Evolutionary conservation across 148 eudicot species (phyloP).

Genomic region (Dysphania ambrosioides): DNA sequence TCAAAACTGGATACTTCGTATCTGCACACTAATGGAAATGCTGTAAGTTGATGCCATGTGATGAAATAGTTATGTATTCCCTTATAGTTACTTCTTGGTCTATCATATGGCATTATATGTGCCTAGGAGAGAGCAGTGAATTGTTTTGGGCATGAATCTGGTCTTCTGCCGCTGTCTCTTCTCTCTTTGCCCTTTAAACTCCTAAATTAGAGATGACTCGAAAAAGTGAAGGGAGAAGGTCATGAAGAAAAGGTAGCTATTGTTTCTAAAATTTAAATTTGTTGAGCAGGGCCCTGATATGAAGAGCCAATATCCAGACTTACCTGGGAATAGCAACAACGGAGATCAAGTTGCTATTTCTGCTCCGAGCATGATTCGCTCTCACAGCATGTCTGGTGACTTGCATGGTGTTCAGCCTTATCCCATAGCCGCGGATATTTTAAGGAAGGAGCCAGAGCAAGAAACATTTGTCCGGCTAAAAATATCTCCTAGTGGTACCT

Average conservation of each 20-base stretch:
- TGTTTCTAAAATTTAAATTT: conserved; percentile 2
- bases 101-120: background rate
- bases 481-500: conserved; percentile 75
- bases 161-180: background rate
- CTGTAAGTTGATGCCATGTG: conserved; percentile 46
- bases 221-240: background rate
- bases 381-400: conserved; percentile 95
- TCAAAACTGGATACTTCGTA: conserved; percentile 48
- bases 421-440: conserved; percentile 97
- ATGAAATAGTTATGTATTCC: background rate
- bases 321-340: conserved; percentile 55
- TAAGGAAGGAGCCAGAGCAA: conserved; percentile 98
- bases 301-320: conserved; percentile 46
- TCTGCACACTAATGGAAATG: conserved; percentile 66
- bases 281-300: conserved; percentile 37
- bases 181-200: background rate
- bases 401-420: conserved; percentile 95
- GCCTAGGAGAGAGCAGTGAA: background rate
- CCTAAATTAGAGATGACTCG: background rate
- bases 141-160: background rate
- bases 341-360: conserved; percentile 59
- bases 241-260: background rate
- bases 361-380: conserved; percentile 78
- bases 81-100: background rate
- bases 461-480: conserved; percentile 93